phyloP scores from a whole-genome alignment of 1,139 yeast genomes.

The Entelexis paramagnoliae region DNA sequence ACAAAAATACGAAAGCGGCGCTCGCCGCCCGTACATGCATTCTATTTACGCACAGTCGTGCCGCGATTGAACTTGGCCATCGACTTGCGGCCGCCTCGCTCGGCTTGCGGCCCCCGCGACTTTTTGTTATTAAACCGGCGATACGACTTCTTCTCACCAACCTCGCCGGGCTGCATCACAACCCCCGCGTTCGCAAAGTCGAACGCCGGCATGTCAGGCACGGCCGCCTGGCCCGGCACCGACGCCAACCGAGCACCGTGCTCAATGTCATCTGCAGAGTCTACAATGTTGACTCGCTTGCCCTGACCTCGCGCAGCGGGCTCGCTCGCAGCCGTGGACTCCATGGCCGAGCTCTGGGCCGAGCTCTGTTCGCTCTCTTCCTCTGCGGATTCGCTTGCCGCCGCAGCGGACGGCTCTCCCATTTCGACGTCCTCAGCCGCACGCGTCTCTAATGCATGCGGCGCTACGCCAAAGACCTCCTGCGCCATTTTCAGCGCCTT shows the following conservation, averaged over 20 bases:
- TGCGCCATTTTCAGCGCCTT: not conserved
- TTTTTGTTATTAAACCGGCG: not conserved
- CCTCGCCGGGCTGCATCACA: not conserved
- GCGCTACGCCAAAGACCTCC: not conserved
- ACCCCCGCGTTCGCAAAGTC: constrained; percentile 1
- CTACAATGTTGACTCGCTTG: not conserved
- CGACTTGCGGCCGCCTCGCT: constrained; percentile 2
- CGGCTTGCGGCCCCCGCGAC: not conserved
- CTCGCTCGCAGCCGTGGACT: not conserved
- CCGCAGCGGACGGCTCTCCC: not conserved
- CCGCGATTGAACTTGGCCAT: constrained; percentile 4
- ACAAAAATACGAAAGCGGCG: too few relatives aligned
- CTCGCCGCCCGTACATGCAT: not conserved
- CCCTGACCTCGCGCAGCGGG: not conserved
- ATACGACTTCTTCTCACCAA: not conserved
- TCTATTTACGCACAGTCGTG: not conserved
- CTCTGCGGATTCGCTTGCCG: not conserved
- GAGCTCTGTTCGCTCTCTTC: too few relatives aligned
- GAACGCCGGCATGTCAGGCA: not conserved
- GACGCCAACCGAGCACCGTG: constrained; percentile 1
- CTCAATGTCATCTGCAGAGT: constrained; percentile 2
- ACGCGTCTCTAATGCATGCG: not conserved
- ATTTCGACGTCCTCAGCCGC: not conserved
- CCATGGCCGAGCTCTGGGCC: too few relatives aligned
- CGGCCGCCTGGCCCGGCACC: not conserved